phyloP scores from a whole-genome alignment of 2,329 filamentous ascomycete genomes.

The Beauveria brongniartii region DNA sequence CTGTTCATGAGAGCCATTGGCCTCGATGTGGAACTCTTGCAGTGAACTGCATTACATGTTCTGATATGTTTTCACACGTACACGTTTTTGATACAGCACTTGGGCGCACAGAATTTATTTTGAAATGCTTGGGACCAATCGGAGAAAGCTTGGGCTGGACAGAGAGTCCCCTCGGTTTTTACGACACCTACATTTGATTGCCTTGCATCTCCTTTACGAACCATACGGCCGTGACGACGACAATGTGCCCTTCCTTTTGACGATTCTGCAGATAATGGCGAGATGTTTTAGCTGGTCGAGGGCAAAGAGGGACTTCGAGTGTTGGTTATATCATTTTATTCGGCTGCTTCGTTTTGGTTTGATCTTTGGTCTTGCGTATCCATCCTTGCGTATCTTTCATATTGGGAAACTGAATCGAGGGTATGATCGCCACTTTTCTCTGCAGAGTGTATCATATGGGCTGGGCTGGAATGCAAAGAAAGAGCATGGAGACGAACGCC shows the following conservation, averaged over 20 bases:
- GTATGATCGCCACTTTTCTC: neutral
- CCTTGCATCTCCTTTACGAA: neutral
- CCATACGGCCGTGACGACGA: constrained; percentile 7
- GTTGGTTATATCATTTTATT: constrained; percentile 6
- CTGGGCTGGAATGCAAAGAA: neutral
- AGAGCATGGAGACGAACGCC: neutral
- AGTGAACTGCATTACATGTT: constrained; percentile 20
- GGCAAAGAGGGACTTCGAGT: neutral
- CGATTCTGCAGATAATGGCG: constrained; percentile 2
- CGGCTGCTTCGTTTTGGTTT: neutral
- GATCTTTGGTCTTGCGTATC: constrained; percentile 3
- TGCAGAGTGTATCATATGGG: constrained; percentile 9
- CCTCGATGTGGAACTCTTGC: constrained; percentile 78
- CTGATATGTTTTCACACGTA: neutral
- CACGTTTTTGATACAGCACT: neutral
- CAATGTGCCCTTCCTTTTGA: neutral
- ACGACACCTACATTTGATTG: neutral
- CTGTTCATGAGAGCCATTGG: constrained; percentile 98
- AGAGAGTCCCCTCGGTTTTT: neutral
- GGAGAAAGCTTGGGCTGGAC: neutral
- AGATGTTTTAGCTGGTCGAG: constrained; percentile 4
- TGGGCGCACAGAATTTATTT: neutral
- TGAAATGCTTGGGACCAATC: neutral
- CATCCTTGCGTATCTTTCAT: neutral
- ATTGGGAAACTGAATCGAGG: neutral